Base-by-base conservation (phyloP, 805 yeast species). In the Wickerhamomyces alni region DNA sequence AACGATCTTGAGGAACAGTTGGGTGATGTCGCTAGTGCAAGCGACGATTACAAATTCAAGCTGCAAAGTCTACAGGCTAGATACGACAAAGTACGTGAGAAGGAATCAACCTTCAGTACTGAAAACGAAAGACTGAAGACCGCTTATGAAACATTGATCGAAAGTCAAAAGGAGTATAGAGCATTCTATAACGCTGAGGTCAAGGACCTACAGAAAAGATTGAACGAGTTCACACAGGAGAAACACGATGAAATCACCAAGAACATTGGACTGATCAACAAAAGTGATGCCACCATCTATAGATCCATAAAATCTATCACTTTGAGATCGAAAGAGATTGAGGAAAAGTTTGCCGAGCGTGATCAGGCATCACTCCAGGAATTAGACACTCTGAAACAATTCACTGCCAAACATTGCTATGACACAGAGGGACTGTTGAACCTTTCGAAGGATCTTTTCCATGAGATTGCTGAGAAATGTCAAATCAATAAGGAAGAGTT, bases 1-100 rank as follows among this genome's bases (percentile, higher is more conserved):
- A 52, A 65, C 24, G 91, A 82, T 47, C 61, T 85, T 50, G 95
- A 87, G 56, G 65, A 61, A 30, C 77, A 76, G 47, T 58, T 72
- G 41, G 68, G 69, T 39, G 77, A 72, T 17, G 50, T 74, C n/a
- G 51, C 64, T 31, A 64, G 75, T 8, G 56, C 61, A 17, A 65
- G 69, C 24, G 83, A 79, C 45, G 62, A 72, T 16, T 59, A 73
- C 40, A 67, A 68, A 42, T 67, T 71, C 50, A 72, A 72, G 40
- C 62, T 69, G 37, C 74, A 75, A 41, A 67, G 72, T 33, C 58
- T 77, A 46, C 72, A 74, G 42, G 63, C 69, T 21, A 67, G 78
- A 39, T 62, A 77, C 47, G 66, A 65, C 11, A 70, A 65, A 42
- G 55, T 76, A 30, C 74, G 74, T 46, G 70, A 68, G 33, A 63